Percentiles rank a stretch among this genome's conserved stretches.
Evolutionary conservation across 2,329 filamentous ascomycete genomes (phyloP).

Genomic region (Cryphonectria naterciae): DNA sequence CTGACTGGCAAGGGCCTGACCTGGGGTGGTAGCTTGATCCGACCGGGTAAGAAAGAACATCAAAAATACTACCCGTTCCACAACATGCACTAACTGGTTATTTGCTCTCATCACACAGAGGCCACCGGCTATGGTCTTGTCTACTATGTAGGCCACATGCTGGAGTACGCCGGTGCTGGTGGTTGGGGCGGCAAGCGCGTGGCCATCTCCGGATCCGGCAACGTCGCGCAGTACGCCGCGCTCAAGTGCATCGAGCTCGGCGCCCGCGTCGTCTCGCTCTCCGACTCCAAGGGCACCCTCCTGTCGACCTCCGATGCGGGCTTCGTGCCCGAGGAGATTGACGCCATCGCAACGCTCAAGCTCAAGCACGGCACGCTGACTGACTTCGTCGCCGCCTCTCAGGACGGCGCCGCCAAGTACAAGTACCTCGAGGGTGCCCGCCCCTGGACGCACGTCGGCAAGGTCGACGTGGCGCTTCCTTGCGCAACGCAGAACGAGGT

Average conservation of each 20-base stretch:
- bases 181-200: slow-evolving; percentile 90
- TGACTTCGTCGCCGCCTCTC: slow-evolving; percentile 45
- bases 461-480: slow-evolving; percentile 89
- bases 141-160: slow-evolving; percentile 97
- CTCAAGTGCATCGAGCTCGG: slow-evolving; percentile 97
- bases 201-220: slow-evolving; percentile 94
- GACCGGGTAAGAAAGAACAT: slow-evolving; percentile 58
- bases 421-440: slow-evolving; percentile 85
- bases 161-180: slow-evolving; percentile 85
- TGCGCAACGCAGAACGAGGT: slow-evolving; percentile 98
- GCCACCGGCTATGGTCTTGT: slow-evolving; percentile 95
- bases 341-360: slow-evolving; percentile 83
- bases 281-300: slow-evolving; percentile 86
- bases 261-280: slow-evolving; percentile 88
- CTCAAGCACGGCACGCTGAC: slow-evolving; percentile 82
- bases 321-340: slow-evolving; percentile 80
- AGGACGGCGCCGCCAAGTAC: slow-evolving; percentile 66
- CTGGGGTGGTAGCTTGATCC: slow-evolving; percentile 94
- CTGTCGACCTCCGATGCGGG: slow-evolving; percentile 71
- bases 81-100: slow-evolving; percentile 7
- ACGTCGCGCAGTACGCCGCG: slow-evolving; percentile 96
- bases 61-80: background rate
- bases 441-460: slow-evolving; percentile 88
- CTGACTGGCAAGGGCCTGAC: slow-evolving; percentile 91
- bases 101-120: slow-evolving; percentile 53